Percentiles rank a stretch among this genome's conserved stretches.
Conservation (phyloP, 371 early-diverging fungal genomes). For the Mucor plumbeus region DNA sequence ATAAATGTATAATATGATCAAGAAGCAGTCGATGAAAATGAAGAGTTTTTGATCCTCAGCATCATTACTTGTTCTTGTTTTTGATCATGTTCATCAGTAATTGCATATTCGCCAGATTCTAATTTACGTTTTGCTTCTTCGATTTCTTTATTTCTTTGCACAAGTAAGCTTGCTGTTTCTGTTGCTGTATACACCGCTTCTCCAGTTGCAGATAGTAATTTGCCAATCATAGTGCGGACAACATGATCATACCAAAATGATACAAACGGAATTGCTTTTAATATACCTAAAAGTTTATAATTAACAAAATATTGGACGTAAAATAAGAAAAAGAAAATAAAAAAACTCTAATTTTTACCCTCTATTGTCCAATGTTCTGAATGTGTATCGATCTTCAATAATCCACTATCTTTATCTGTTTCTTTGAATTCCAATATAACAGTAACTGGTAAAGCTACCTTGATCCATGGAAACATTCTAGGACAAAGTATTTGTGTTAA, state of each 20-base stretch:
- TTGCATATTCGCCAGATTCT: slow-evolving; percentile 8
- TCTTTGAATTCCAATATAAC: slow-evolving; percentile 49
- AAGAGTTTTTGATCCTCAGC: slow-evolving; percentile 15
- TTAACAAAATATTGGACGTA: not conserved
- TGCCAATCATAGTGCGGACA: slow-evolving; percentile 55
- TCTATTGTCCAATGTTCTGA: slow-evolving; percentile 63
- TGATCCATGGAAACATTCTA: slow-evolving; percentile 50
- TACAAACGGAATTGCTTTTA: slow-evolving; percentile 59
- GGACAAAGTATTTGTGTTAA: slow-evolving; percentile 54
- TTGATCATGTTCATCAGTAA: not conserved
- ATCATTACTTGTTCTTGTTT: slow-evolving; percentile 7
- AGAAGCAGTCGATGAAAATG: slow-evolving; percentile 1
- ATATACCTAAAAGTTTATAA: slow-evolving; percentile 38
- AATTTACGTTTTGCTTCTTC: slow-evolving; percentile 29
- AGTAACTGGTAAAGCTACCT: slow-evolving; percentile 55
- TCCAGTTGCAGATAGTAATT: slow-evolving; percentile 56
- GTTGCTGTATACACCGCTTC: slow-evolving; percentile 57
- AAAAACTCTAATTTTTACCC: slow-evolving; percentile 21
- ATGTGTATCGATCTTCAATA: slow-evolving; percentile 51
- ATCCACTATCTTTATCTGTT: slow-evolving; percentile 43
- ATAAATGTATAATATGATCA: not conserved
- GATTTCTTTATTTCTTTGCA: slow-evolving; percentile 33
- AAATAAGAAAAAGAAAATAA: too few relatives aligned
- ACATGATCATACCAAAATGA: slow-evolving; percentile 68
- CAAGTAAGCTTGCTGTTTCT: slow-evolving; percentile 37